Evolutionary conservation across 2,329 filamentous ascomycete genomes (phyloP).

Genomic region (Aspergillus proliferans): DNA sequence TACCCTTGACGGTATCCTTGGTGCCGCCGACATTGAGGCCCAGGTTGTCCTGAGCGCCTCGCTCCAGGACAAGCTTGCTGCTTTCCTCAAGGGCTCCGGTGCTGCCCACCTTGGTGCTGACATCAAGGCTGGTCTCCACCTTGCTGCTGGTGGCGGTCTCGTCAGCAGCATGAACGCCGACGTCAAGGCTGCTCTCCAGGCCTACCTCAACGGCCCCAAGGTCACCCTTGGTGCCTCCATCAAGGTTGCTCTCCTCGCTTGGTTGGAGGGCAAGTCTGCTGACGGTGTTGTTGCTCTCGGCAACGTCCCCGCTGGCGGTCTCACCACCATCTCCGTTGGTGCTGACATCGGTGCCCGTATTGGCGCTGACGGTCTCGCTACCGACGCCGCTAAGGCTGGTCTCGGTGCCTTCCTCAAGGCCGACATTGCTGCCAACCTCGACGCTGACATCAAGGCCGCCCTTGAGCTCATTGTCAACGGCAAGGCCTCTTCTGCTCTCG

Average conservation of each 20-base stretch:
- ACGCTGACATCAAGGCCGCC: constrained; percentile 21
- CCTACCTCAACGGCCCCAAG: constrained; percentile 21
- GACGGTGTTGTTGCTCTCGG: constrained; percentile 24
- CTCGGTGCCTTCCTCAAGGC: constrained; percentile 30
- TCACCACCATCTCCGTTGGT: constrained; percentile 28
- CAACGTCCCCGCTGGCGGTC: constrained; percentile 20
- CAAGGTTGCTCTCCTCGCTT: constrained; percentile 25
- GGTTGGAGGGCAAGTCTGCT: constrained; percentile 25
- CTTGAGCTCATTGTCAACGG: constrained; percentile 26
- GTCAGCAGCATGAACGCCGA: constrained; percentile 23
- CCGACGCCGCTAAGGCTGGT: constrained; percentile 21
- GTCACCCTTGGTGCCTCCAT: constrained; percentile 24
- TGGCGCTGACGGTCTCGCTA: constrained; percentile 23
- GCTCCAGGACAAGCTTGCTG: constrained; percentile 22
- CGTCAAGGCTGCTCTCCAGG: constrained; percentile 25
- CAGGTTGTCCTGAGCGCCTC: constrained; percentile 26
- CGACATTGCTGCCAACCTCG: constrained; percentile 19
- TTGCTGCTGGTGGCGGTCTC: constrained; percentile 30
- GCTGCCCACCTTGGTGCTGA: constrained; percentile 18
- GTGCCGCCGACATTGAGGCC: constrained; percentile 18
- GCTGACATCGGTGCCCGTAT: constrained; percentile 24
- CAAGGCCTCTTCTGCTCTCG: constrained; percentile 20
- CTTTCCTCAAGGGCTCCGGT: constrained; percentile 21
- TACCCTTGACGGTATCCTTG: constrained; percentile 31
- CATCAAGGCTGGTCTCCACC: constrained; percentile 27